These are phyloP conservation scores for Metarhizium guizhouense DNA, from an alignment of 2,329 filamentous ascomycete species.

Conservation along the genomic window DNA sequence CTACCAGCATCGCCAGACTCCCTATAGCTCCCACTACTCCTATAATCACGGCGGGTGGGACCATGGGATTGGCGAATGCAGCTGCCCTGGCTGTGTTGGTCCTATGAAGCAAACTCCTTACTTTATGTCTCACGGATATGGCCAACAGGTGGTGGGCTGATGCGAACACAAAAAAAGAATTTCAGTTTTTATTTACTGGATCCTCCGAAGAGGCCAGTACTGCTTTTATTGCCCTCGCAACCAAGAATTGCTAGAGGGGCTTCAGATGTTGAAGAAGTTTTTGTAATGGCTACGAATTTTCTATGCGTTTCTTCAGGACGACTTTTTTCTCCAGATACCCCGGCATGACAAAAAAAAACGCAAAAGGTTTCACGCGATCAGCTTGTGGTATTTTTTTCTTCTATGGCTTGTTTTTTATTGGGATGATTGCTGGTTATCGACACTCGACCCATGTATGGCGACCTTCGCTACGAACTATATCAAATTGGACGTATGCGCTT, in stretches of 20 bases:
- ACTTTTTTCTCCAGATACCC: constrained; percentile 29
- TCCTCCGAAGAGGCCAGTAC: not conserved
- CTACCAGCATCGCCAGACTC: constrained; percentile 31
- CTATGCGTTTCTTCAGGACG: constrained; percentile 21
- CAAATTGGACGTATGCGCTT: not conserved
- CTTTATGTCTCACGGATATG: constrained; percentile 39
- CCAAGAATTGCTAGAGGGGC: constrained; percentile 6
- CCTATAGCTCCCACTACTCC: constrained; percentile 34
- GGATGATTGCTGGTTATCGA: not conserved
- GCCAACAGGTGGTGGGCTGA: constrained; percentile 47
- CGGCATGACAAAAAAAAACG: constrained; percentile 27
- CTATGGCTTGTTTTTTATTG: not conserved
- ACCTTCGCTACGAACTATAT: not conserved
- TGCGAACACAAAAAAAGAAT: constrained; percentile 7
- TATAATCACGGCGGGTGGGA: constrained; percentile 43
- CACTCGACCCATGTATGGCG: not conserved
- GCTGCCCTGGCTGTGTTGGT: constrained; percentile 36
- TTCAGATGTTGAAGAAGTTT: constrained; percentile 3
- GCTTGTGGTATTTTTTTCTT: constrained; percentile 13
- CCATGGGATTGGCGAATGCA: constrained; percentile 39
- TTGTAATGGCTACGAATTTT: constrained; percentile 26
- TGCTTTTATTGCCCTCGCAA: not conserved
- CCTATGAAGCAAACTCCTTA: constrained; percentile 38
- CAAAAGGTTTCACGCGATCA: constrained; percentile 13
- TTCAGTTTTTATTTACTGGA: constrained; percentile 5